Conservation (phyloP, 768 basidiomycete genomes). For the Boletus pseudo-olivaceus region DNA sequence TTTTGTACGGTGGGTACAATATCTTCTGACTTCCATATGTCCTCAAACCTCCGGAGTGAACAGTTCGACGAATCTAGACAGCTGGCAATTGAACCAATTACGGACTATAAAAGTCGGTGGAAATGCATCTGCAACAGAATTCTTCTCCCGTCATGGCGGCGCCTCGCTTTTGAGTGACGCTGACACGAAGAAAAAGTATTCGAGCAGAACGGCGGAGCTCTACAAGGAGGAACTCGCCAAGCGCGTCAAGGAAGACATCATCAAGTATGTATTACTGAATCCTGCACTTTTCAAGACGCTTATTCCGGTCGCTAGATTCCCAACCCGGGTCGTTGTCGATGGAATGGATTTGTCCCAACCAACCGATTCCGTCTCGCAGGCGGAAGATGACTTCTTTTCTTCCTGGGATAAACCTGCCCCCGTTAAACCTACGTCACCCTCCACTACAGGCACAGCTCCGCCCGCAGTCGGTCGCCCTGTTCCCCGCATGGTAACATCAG, state of each 20-base stretch:
- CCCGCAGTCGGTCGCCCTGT: conserved; percentile 57
- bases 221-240: conserved; percentile 91
- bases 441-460: conserved; percentile 48
- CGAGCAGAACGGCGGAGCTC: conserved; percentile 73
- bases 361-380: conserved; percentile 40
- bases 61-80: conserved; percentile 95
- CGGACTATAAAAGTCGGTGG: conserved; percentile 97
- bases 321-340: conserved; percentile 75
- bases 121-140: conserved; percentile 81
- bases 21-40: background rate
- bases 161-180: conserved; percentile 61
- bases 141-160: conserved; percentile 87
- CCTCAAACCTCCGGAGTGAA: conserved; percentile 20
- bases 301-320: conserved; percentile 50
- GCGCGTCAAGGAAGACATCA: conserved; percentile 72
- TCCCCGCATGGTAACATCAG: conserved; percentile 65
- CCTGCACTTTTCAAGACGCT: background rate
- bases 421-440: conserved; percentile 50
- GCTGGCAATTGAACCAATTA: conserved; percentile 87
- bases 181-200: conserved; percentile 89
- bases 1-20: conserved; percentile 76
- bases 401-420: conserved; percentile 88
- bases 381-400: conserved; percentile 93
- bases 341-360: conserved; percentile 55
- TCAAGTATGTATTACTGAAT: conserved; percentile 45